Evolutionary conservation across 352 stramenopile genomes (phyloP).

Genomic region (Aphanomyces astaci): DNA sequence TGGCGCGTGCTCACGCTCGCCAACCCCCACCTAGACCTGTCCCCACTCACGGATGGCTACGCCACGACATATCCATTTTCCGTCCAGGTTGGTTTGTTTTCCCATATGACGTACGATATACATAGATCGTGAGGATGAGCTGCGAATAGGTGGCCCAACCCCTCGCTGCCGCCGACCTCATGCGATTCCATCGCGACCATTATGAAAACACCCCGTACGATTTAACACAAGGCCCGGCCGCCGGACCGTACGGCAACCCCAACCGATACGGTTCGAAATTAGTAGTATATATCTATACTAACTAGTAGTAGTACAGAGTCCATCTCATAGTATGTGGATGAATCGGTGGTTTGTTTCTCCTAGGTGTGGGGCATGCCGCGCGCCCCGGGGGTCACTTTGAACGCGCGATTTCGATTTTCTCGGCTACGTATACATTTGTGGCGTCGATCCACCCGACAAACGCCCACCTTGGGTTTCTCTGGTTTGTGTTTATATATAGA

Average conservation of each 20-base stretch:
- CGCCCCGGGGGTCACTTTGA: constrained; percentile 77
- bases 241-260: constrained; percentile 86
- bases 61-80: constrained; percentile 83
- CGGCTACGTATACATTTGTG: constrained; percentile 86
- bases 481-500: constrained; percentile 20
- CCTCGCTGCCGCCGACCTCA: constrained; percentile 79
- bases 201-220: constrained; percentile 90
- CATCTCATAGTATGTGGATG: too few species aligned
- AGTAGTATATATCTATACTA: background rate
- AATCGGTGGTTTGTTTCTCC: too few species aligned
- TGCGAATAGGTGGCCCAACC: constrained; percentile 23
- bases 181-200: constrained; percentile 88
- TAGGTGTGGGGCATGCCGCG: too few species aligned
- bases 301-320: too few species aligned
- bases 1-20: constrained; percentile 86
- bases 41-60: constrained; percentile 61
- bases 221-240: constrained; percentile 63
- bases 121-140: background rate
- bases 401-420: constrained; percentile 90
- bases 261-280: constrained; percentile 68
- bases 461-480: constrained; percentile 54
- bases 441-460: constrained; percentile 50
- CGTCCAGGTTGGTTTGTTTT: too few species aligned
- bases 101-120: background rate
- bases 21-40: constrained; percentile 56